Base-by-base conservation (phyloP, 2,329 filamentous ascomycete species). In the Colletotrichum karsti region DNA sequence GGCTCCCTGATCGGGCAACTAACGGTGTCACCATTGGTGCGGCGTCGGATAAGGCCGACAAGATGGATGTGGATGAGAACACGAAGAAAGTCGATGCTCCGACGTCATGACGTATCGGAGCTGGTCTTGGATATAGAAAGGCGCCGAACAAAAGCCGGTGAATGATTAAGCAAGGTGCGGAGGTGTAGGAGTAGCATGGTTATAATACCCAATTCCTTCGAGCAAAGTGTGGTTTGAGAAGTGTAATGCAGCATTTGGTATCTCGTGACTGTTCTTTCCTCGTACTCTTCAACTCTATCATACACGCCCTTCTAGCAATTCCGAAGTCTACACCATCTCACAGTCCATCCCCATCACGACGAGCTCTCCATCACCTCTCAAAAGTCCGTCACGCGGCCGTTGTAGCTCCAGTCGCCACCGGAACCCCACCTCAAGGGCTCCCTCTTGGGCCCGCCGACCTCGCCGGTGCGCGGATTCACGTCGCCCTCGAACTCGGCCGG, bases 401-500 rank as follows among this genome's bases (percentile, higher is more conserved):
- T 98, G 80, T 93, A 99, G 78, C 94, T 98, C 92, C 95, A 99
- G 74, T 91, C 89, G 1, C 93, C 91, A 0, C 75, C 77, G 18
- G 86, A 84, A 0, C 94, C 94, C 95, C 95, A 98, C 74, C 95
- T 84, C 77, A 98, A 77, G 57, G 96, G 96, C 81, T 99, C 95
- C 77, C 97, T 98, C 90, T 98, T 99, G 6, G 96, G 96, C 1
- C 96, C 96, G 6, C 96, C 96, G 10, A 98, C 90, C 85, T 99
- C 96, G 24, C 96, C 96, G 2, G 96, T 99, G 84, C 91, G 92
- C 3, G 96, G 96, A 79, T 99, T 98, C 62, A 85, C 87, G 60
- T 98, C 95, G 66, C 96, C 96, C 73, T 95, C 91, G 74, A 99
- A 99, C 82, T 98, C 95, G 2, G 96, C 95, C 74, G 91, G 88